Evolutionary conservation across 129 eudicot genomes (phyloP).

Genomic region (Centrapalus pauciflorus): DNA sequence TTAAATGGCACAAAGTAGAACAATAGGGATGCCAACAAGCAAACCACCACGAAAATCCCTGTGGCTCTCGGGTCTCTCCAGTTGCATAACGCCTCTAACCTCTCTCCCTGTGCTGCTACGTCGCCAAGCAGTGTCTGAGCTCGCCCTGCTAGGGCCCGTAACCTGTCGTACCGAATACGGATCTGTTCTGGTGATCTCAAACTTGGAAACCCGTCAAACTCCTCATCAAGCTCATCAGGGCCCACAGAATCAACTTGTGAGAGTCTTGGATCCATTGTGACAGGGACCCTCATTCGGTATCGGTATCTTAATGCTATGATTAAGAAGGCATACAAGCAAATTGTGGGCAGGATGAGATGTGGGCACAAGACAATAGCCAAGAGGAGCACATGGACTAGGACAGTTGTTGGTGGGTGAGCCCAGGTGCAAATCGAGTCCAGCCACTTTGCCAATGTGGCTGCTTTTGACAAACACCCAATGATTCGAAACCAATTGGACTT

Average conservation of each 20-base stretch:
- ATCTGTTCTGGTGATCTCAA: slow-evolving; percentile 58
- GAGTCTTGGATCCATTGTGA: slow-evolving; percentile 73
- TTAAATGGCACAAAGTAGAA: slow-evolving; percentile 77
- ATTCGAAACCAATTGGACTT: slow-evolving; percentile 89
- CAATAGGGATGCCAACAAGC: slow-evolving; percentile 60
- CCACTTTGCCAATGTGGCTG: slow-evolving; percentile 75
- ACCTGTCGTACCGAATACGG: slow-evolving; percentile 67
- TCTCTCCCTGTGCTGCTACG: slow-evolving; percentile 83
- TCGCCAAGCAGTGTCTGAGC: slow-evolving; percentile 93
- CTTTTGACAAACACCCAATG: slow-evolving; percentile 60
- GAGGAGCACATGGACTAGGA: slow-evolving; percentile 64
- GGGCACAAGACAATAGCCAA: slow-evolving; percentile 73
- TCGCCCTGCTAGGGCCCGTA: slow-evolving; percentile 77
- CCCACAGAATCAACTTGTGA: slow-evolving; percentile 63
- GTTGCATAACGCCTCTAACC: slow-evolving; percentile 77
- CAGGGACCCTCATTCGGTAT: slow-evolving; percentile 49
- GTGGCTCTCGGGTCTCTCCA: slow-evolving; percentile 98
- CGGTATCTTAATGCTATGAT: slow-evolving; percentile 53
- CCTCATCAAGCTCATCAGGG: slow-evolving; percentile 82
- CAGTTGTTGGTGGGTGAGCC: slow-evolving; percentile 84
- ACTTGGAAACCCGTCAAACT: slow-evolving; percentile 80
- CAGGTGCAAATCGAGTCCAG: slow-evolving; percentile 64
- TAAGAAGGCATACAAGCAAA: slow-evolving; percentile 69
- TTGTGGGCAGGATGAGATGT: slow-evolving; percentile 67
- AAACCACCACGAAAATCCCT: slow-evolving; percentile 71